Conservation (phyloP, 2,329 filamentous ascomycete genomes). For the Aspergillus alliaceus region DNA sequence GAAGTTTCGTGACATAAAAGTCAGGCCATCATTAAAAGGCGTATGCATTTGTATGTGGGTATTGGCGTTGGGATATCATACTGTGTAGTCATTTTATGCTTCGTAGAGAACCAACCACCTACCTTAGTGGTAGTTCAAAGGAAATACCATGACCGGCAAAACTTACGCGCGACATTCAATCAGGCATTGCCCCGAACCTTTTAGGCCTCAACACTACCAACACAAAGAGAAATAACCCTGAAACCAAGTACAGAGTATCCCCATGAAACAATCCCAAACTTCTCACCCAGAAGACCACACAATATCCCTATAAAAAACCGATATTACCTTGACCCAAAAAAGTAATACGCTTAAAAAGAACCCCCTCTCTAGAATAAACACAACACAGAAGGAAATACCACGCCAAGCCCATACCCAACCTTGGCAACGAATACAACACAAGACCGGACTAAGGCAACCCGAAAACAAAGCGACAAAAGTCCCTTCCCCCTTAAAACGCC, state of each 20-base stretch:
- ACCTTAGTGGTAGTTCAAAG: background rate
- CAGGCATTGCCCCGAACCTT: background rate
- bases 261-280: too few species aligned
- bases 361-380: too few species aligned
- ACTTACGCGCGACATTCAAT: too few species aligned
- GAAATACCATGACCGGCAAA: background rate
- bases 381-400: too few species aligned
- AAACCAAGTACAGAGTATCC: too few species aligned
- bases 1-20: background rate
- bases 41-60: background rate
- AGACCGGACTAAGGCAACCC: background rate
- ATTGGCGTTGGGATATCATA: background rate
- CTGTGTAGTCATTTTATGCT: background rate
- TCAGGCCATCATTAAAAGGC: background rate
- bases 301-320: too few species aligned
- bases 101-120: background rate
- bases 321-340: too few species aligned
- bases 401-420: too few species aligned
- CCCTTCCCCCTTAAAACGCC: background rate
- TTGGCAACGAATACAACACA: background rate
- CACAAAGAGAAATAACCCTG: too few species aligned
- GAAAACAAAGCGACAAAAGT: background rate
- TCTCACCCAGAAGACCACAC: too few species aligned
- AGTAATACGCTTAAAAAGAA: too few species aligned
- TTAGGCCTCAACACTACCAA: too few species aligned